Evolutionary conservation across 441 rosid species (phyloP).

Genomic region (Rhodomyrtus psidioides): DNA sequence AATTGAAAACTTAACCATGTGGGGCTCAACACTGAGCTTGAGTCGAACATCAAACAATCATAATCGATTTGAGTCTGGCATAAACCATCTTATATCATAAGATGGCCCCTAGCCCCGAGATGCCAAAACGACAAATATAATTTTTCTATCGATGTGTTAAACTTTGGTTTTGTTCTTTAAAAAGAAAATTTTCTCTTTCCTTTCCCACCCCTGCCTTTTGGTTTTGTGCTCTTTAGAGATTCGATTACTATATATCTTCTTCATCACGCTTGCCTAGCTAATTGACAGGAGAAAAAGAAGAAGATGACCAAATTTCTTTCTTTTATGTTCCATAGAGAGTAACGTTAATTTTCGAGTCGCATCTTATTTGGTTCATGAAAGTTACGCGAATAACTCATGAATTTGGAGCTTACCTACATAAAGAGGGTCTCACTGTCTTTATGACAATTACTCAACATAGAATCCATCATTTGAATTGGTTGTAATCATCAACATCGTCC

Average conservation of each 20-base stretch:
- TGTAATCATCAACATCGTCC: background rate
- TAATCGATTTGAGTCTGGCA: background rate
- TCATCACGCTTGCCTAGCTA: background rate
- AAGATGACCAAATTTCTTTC: background rate
- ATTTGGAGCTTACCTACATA: background rate
- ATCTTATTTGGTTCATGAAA: background rate
- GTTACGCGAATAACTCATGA: background rate
- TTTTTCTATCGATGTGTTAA: background rate
- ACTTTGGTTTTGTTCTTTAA: background rate
- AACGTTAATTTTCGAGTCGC: background rate
- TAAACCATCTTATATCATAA: background rate
- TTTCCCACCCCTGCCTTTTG: background rate
- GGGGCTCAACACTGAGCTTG: background rate
- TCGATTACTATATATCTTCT: background rate
- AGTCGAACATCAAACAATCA: background rate
- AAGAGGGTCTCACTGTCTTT: background rate
- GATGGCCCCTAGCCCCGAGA: background rate
- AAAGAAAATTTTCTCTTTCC: background rate
- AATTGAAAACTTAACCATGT: background rate
- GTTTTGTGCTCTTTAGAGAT: background rate
- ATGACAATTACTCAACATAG: background rate
- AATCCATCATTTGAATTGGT: background rate
- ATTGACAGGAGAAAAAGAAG: background rate
- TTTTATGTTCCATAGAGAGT: no score
- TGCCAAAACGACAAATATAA: background rate